Conservation (phyloP, 2,329 filamentous ascomycete species). For the Hymenoscyphus albidus region DNA sequence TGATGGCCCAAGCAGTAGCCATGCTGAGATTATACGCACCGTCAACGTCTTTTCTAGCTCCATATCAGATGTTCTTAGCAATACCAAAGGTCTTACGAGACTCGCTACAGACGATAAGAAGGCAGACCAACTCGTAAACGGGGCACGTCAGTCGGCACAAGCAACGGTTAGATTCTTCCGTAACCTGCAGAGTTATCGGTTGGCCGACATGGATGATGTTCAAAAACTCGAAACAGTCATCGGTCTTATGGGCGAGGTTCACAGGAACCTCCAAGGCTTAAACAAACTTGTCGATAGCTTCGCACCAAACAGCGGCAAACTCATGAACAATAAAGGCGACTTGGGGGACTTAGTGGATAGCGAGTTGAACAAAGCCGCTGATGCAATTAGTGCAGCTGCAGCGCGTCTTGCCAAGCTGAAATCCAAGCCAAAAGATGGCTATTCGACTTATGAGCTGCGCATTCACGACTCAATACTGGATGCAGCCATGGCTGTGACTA, state of each 20-base stretch:
- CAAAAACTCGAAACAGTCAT: slow-evolving; percentile 97
- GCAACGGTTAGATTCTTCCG: slow-evolving; percentile 95
- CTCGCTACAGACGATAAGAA: slow-evolving; percentile 96
- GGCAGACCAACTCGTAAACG: slow-evolving; percentile 76
- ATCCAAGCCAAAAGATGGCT: slow-evolving; percentile 94
- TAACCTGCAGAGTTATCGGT: slow-evolving; percentile 84
- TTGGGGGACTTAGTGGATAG: slow-evolving; percentile 88
- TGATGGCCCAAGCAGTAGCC: slow-evolving; percentile 85
- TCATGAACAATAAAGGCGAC: slow-evolving; percentile 75
- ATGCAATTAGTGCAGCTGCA: slow-evolving; percentile 89
- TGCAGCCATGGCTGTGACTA: slow-evolving; percentile 88
- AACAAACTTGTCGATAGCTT: slow-evolving; percentile 92
- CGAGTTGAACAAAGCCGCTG: slow-evolving; percentile 88
- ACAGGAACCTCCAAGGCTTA: slow-evolving; percentile 87
- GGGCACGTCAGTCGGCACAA: slow-evolving; percentile 77
- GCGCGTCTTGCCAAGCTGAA: slow-evolving; percentile 85
- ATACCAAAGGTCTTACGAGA: slow-evolving; percentile 90
- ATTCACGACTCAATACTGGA: slow-evolving; percentile 95
- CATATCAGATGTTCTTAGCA: slow-evolving; percentile 89
- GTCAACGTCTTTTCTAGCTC: slow-evolving; percentile 88
- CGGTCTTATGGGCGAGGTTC: slow-evolving; percentile 94
- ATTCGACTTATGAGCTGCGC: slow-evolving; percentile 92
- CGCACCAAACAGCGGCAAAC: slow-evolving; percentile 79
- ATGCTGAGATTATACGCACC: slow-evolving; percentile 88
- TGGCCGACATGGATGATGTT: slow-evolving; percentile 83